Base-by-base conservation (phyloP, 75 land plant species). In the Chamaecyparis obtusa region DNA sequence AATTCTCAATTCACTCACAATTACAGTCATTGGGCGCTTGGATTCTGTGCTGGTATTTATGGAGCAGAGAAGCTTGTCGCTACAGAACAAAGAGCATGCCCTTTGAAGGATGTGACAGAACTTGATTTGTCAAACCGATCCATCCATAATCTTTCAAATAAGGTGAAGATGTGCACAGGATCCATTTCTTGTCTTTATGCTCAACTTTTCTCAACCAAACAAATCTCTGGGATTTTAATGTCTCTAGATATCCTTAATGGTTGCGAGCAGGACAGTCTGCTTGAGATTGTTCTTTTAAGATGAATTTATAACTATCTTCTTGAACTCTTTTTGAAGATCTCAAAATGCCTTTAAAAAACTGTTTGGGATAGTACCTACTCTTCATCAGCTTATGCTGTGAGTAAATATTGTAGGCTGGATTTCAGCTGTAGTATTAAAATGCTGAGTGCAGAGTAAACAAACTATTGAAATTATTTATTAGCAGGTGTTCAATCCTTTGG, bases 121-220 rank as follows among this genome's bases (percentile, higher is more conserved):
- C 92, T 98, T 86, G 99, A 98, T 90, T 92, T 98, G 39, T 98
- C 99, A 39, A 90, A 94, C 87, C 89, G 99, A 86, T 74, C 90
- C 32, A 93, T 98, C 74, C 90, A 90, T 67, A 85, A 89, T 76
- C 89, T 98, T 37, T 87, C 87, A 69, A 86, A 90, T 41, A 91
- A 96, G 94, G 99, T 98, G 43, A 57, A 84, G 48, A 2, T 87
- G 17, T 71, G 35, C 46, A 71, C 83, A 67, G 3, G 8, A 75
- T 79, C 48, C 15, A 44, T 81, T 81, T 81, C 51, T 46, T 81
- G 51, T 3, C 9, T 46, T 74, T 74, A 74, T 74, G 33, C 37
- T 74, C 0, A 74, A 9, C 15, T 15, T 74, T 81, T 9, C 6
- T 44, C 83, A 81, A 46, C 54, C 51, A 41, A 46, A 46, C 83